Base-by-base conservation (phyloP, 257 asterid species). In the Solanum appendiculatum region DNA sequence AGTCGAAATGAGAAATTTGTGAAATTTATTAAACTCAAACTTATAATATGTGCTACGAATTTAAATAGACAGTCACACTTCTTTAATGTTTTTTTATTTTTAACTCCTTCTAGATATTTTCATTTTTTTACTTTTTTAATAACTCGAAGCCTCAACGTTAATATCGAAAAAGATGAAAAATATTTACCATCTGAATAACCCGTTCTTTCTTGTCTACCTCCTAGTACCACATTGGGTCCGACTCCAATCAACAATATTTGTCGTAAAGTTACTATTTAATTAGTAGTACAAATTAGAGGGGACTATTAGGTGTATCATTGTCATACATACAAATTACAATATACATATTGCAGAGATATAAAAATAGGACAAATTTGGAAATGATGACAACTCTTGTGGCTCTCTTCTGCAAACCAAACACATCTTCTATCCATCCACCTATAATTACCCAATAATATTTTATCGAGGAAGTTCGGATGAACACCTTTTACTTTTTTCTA, bases 121-220 rank as follows among this genome's bases (percentile, higher is more conserved):
- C 0, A 4, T 60, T 0, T 5, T n/a, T 60, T 60, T 23, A 23
- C 7, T 23, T 58, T 21, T 58, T 4, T 58, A 23, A 7, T 58
- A 10, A n/a, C 29, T 4, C 2, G 0, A 48, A 48, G 0, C 0
- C 25, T 7, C 1, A 20, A 56, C 7, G 0, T 20, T 56, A 56
- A 0, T 20, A 7, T 54, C 1, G 0, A 20, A 56, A 56, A 20
- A 56, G 2, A 0, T 20, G 7, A 20, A n/a, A 60, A 60, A 9
- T 23, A 23, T 5, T 60, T 60, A 23, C 29, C 29, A 60, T 60
- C 7, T n/a, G 0, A n/a, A 60, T 5, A n/a, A 60, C 7, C 7
- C 16, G 0, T 9, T 60, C 14, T 60, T 9, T 60, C 14, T 60
- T 11, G 2, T n/a, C 16, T 33, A 33, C 11, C 54, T n/a, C n/a